Evolutionary conservation across 129 eudicot species (phyloP), one percentile per base, ranked within the genome.

Genomic region (Lactuca sativa): DNA sequence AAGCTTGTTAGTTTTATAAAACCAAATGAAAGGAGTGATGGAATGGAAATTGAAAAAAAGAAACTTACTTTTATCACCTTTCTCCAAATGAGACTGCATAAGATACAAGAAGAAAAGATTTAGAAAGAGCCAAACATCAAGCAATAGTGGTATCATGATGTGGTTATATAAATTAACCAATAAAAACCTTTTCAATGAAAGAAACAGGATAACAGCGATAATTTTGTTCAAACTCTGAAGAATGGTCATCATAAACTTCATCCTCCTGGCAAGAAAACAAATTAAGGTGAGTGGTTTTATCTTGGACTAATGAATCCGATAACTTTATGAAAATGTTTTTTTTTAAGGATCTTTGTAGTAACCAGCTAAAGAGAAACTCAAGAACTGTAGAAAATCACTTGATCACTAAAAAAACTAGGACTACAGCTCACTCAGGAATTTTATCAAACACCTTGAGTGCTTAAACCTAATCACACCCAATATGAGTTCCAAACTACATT

Each of bases 191-290:
- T 30, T 89, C 89, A 5, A 89, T 83, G 64, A 83, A 89, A 65
- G 92, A 83, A 51, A 78, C 87, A 0, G 96, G 89, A 44, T 89
- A 89, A 79, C 92, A 89, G 3, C 96, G 85, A 62, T 89, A 89
- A 64, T 62, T 76, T 62, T 86, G 89, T 63, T 76, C 82, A 33
- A 89, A 89, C n/a, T 75, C 64, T 32, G 90, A 79, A 64, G 65
- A 48, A 47, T 43, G 72, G 57, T 54, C 70, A 7, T 17, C 59
- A 61, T 78, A 77, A 43, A 47, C 60, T 37, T 81, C 85, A 40
- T 64, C 72, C 16, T 64, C 73, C 92, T 89, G 82, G 37, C 32
- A 77, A n/a, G 21, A 43, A 63, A 72, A 74, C 57, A 65, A 57
- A 78, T 30, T 37, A 71, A 72, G 16, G 66, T 63, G 59, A 31